Base-by-base conservation (phyloP, 805 yeast genomes). In the Pichia scutulata region DNA sequence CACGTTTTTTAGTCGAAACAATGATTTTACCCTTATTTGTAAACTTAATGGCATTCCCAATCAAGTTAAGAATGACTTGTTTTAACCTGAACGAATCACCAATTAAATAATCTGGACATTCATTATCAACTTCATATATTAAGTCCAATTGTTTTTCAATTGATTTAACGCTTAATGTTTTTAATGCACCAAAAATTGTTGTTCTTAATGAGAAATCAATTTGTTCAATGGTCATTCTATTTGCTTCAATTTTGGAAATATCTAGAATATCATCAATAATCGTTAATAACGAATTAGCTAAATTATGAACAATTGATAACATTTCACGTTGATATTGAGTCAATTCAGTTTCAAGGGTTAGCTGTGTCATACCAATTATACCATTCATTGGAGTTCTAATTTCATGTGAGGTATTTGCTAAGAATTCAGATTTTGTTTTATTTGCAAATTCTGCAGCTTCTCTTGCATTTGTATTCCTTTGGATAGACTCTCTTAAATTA, bases 401-500 rank as follows among this genome's bases (percentile, higher is more conserved):
- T 66, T 88, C 96, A 66, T 82, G 88, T 7, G 92, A 85, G 77
- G 86, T 88, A 62, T 88, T 88, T 44, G 95, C 95, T 69, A 88
- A 75, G 64, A 88, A 88, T 66, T 88, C 96, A 10, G 95, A 87
- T 66, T 88, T 88, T 4, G 96, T 89, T 57, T 86, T 76, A 66
- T 88, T 88, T 6, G 96, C 96, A 58, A 87, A 73, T 63, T 88
- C 96, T 39, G 96, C 96, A 37, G 96, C 96, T 68, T 88, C 96
- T 69, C 96, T 81, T 1, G 96, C 96, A 12, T 92, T 93, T 0
- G 96, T 87, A 62, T 88, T 88, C 65, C 95, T 80, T 68, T 88
- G 95, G 64, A 88, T 88, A 5, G 93, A 85, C 63, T 88, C 96
- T 66, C 95, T 77, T 62, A 88, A 74, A 61, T 87, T 86, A 58